Base-by-base conservation (phyloP, 73 alveolate genomes). In the Symbiodinium pilosum region DNA sequence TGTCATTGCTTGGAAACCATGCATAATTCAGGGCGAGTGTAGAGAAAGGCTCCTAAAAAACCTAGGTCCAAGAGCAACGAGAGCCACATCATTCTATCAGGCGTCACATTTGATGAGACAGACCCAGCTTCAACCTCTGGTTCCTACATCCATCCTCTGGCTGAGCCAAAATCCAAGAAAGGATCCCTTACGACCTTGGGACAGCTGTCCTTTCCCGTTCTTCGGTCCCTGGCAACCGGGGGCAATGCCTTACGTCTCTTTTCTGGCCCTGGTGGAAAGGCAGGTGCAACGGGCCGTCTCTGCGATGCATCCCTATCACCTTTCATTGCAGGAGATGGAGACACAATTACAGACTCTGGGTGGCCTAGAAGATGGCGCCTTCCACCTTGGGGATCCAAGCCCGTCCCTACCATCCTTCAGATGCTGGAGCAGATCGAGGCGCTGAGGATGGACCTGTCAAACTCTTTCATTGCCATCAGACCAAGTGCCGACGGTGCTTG, bases 381-480 rank as follows among this genome's bases (percentile, higher is more conserved):
- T 32, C 75, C 75, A 18, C 75, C 87, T 41, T 91, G 87, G 86
- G 84, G 84, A 30, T 81, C 83, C 18, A 52, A 87, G 20, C 44
- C 75, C 39, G 75, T 43, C 26, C 96, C 96, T 21, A 69, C 75
- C 26, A 83, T 91, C 77, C 8, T 91, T 16, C 96, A 91, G 47
- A 12, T 91, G 96, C 77, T 91, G 88, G 96, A 91, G 40, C 87
- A 68, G 52, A 91, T 91, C n/a, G 96, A 91, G 87, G 96, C 96
- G 24, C 30, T 41, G 16, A 84, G 77, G 64, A 91, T 91, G 96
- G 96, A 91, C n/a, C 47, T 91, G 56, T 91, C 96, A 16, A 87
- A 91, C 40, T 91, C 96, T 54, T 91, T 91, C 77, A 91, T 91
- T 42, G 96, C 96, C 14, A 34, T 91, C 41, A 24, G 96, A 40